A percentile compares a stretch with the other conserved stretches of the same genome.
Evolutionary conservation across 495 filamentous ascomycete species (phyloP).

Genomic region (Talaromyces trachyspermus): DNA sequence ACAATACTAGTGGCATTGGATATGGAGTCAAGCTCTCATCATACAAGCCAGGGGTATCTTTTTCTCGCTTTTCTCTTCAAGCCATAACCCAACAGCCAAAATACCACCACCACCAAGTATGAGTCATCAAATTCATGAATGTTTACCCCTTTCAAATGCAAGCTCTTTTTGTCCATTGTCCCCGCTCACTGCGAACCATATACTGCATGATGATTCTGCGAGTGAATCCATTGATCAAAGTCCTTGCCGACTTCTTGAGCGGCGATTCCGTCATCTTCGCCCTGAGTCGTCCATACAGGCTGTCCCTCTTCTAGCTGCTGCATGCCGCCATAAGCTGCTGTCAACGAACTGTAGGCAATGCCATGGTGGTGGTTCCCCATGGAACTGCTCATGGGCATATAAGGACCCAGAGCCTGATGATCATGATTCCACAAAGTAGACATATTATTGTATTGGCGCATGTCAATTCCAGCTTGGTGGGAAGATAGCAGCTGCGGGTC

Average conservation of each 20-base stretch:
- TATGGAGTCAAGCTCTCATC: conserved; percentile 4
- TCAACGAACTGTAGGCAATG: neutral
- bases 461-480: conserved; percentile 14
- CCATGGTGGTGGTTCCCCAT: neutral
- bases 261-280: conserved; percentile 6
- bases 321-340: neutral
- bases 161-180: too few relatives aligned
- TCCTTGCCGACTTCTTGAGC: conserved; percentile 5
- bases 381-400: neutral
- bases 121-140: too few relatives aligned
- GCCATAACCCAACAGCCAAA: too few relatives aligned
- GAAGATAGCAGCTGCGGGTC: conserved; percentile 39
- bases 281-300: neutral
- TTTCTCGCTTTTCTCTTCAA: too few relatives aligned
- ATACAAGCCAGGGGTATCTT: conserved; percentile 1
- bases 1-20: conserved; percentile 1
- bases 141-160: too few relatives aligned
- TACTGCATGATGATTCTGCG: neutral
- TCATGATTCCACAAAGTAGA: neutral
- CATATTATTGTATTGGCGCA: neutral
- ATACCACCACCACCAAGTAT: too few relatives aligned
- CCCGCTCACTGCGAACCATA: neutral
- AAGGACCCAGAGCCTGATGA: neutral
- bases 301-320: conserved; percentile 2
- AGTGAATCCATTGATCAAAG: conserved; percentile 7